These are phyloP conservation scores for Xylaria nigripes DNA, from an alignment of 495 filamentous ascomycete species.

Conservation along the genomic window DNA sequence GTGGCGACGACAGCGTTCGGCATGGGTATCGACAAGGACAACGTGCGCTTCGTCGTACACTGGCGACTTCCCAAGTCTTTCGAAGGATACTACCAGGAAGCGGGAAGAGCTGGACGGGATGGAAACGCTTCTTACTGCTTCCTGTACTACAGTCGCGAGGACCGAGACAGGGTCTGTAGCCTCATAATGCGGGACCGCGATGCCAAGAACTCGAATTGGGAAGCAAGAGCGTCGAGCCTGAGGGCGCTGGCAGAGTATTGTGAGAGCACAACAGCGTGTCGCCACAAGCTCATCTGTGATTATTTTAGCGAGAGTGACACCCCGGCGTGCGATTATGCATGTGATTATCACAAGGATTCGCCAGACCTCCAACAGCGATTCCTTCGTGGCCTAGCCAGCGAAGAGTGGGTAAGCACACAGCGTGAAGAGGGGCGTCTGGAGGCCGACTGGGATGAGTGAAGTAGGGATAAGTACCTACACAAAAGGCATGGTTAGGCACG, in stretches of 20 bases:
- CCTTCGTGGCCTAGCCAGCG: constrained; percentile 51
- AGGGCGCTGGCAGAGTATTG: constrained; percentile 67
- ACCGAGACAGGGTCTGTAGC: constrained; percentile 65
- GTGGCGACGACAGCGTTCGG: constrained; percentile 94
- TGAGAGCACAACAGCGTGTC: constrained; percentile 62
- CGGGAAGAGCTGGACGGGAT: constrained; percentile 82
- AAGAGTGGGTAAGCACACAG: constrained; percentile 70
- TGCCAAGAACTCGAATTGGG: constrained; percentile 22
- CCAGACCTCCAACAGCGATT: constrained; percentile 55
- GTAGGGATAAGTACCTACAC: background rate
- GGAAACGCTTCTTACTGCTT: constrained; percentile 79
- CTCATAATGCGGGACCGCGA: constrained; percentile 38
- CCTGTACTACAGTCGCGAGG: constrained; percentile 79
- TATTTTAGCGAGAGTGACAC: constrained; percentile 68
- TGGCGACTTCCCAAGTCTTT: constrained; percentile 89
- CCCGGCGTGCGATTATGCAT: constrained; percentile 71
- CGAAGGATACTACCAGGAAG: constrained; percentile 94
- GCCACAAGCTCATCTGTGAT: constrained; percentile 66
- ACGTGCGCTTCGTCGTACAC: constrained; percentile 88
- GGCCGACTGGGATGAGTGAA: constrained; percentile 34
- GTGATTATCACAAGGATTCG: constrained; percentile 80
- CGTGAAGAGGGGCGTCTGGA: constrained; percentile 50
- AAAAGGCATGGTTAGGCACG: background rate
- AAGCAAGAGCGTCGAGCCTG: constrained; percentile 39
- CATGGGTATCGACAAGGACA: constrained; percentile 94